Percentiles rank a stretch among this genome's conserved stretches.
phyloP scores from a whole-genome alignment of 139 green algal species.

The Mychonastes homosphaera region DNA sequence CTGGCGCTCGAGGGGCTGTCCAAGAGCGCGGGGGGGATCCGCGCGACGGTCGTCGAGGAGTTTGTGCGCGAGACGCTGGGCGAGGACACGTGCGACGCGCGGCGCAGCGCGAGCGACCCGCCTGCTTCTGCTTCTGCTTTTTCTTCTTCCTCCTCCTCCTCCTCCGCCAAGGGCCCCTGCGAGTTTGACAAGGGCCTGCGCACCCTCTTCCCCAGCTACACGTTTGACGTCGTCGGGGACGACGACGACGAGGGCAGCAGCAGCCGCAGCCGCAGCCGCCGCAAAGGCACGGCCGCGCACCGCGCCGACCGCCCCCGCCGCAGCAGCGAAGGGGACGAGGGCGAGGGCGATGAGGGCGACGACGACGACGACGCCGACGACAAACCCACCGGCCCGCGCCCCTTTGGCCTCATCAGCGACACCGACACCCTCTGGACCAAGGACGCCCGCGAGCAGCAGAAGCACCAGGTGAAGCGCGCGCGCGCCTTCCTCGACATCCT shows the following conservation, averaged over 20 bases:
- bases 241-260: neutral
- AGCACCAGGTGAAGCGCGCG: constrained; percentile 42
- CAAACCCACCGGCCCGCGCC: no score
- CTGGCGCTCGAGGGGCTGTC: constrained; percentile 25
- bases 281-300: neutral
- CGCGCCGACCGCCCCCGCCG: neutral
- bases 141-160: neutral
- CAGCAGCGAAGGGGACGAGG: neutral
- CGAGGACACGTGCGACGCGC: constrained; percentile 53
- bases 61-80: constrained; percentile 50
- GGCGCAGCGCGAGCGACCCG: constrained; percentile 30
- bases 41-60: constrained; percentile 47
- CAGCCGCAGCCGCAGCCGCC: no score
- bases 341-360: no score
- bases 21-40: constrained; percentile 15
- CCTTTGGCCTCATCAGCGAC: constrained; percentile 43
- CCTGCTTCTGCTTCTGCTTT: neutral
- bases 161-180: constrained; percentile 25
- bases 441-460: constrained; percentile 37
- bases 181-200: constrained; percentile 35
- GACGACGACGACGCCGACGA: neutral
- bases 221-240: constrained; percentile 15
- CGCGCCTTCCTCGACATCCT: constrained; percentile 42
- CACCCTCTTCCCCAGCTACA: constrained; percentile 30
- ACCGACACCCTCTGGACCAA: constrained; percentile 45